Evolutionary conservation across 768 basidiomycete species (phyloP).

Genomic region (Trametes elegans): DNA sequence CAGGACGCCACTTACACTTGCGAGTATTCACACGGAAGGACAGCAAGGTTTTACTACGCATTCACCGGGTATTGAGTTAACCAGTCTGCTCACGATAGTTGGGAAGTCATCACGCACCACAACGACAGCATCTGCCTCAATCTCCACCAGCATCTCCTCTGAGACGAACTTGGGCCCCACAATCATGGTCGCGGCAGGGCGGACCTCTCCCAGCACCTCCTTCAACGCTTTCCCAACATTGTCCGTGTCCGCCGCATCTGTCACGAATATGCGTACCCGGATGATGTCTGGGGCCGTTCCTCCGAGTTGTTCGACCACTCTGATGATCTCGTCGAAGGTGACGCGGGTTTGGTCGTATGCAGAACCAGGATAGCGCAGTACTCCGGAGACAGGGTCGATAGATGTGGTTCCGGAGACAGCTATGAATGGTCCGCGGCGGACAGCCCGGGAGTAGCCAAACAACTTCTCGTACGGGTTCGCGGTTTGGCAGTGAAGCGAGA

Average conservation of each 20-base stretch:
- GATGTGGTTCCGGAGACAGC: conserved; percentile 55
- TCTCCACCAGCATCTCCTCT: conserved; percentile 51
- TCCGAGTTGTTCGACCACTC: conserved; percentile 42
- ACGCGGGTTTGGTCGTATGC: conserved; percentile 44
- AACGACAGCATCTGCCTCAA: conserved; percentile 51
- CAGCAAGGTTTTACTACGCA: no score
- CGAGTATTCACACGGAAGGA: no score
- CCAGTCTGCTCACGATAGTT: no score
- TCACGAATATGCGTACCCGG: conserved; percentile 51
- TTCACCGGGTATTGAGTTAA: no score
- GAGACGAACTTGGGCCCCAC: conserved; percentile 46
- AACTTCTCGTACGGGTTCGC: conserved; percentile 48
- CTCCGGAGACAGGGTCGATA: conserved; percentile 39
- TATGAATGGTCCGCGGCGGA: conserved; percentile 50
- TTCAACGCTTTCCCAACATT: conserved; percentile 38
- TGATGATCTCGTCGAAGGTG: conserved; percentile 45
- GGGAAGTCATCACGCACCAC: background rate
- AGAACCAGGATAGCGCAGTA: conserved; percentile 41
- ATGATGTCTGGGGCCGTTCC: conserved; percentile 44
- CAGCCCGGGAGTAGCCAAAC: conserved; percentile 53
- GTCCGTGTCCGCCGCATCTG: conserved; percentile 37
- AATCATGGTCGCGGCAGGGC: conserved; percentile 54
- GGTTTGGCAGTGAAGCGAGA: conserved; percentile 31
- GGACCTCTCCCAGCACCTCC: conserved; percentile 41
- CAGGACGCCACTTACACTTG: no score